Evolutionary conservation across 371 early-diverging fungal genomes (phyloP), one percentile per base, ranked within the genome.

Genomic region (Lichtheimia corymbifera): DNA sequence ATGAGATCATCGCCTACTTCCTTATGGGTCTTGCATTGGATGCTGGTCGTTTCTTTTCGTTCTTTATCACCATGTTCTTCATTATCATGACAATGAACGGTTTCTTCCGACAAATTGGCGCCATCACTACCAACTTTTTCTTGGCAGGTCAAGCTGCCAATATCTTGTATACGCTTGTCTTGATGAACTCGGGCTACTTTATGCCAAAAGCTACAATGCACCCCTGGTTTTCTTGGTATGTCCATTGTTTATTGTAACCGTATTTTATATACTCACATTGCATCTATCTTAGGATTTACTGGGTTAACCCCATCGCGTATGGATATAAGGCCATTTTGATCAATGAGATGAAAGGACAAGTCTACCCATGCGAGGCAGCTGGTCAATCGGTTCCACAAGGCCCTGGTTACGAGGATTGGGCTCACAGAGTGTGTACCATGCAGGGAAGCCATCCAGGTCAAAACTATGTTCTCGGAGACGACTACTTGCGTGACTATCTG

Each of bases 311-410:
- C 3, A 20, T 18, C 6, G 22, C 14, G n/a, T 59, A 51, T 40
- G 35, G 11, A 0, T 35, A 9, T 62, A 77, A 84, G 57, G 79
- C 86, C 0, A 68, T 91, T 5, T 47, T 88, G 47, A 67, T 75
- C 18, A 88, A 90, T 66, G 92, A 91, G 68, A 85, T 86, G 79
- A 61, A 61, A 13, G 79, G 81, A 5, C 63, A 73, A 4, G 1
- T 58, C 0, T 72, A 63, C 51, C 58, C 74, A 24, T 73, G 76
- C 42, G 69, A 85, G 49, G 72, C 79, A n/a, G 67, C 77, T 14
- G 61, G 68, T 14, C 73, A 68, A 44, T 54, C 72, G n/a, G 56
- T 80, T 24, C 80, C 80, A 1, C 79, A 65, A 47, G 79, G 77
- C 5, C 67, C 75, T 5, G 66, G 71, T 3, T 85, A 84, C 41